A percentile compares a stretch with the other conserved stretches of the same genome.
phyloP scores from a whole-genome alignment of 2,329 filamentous ascomycete species.

The Plenodomus biglobosus region DNA sequence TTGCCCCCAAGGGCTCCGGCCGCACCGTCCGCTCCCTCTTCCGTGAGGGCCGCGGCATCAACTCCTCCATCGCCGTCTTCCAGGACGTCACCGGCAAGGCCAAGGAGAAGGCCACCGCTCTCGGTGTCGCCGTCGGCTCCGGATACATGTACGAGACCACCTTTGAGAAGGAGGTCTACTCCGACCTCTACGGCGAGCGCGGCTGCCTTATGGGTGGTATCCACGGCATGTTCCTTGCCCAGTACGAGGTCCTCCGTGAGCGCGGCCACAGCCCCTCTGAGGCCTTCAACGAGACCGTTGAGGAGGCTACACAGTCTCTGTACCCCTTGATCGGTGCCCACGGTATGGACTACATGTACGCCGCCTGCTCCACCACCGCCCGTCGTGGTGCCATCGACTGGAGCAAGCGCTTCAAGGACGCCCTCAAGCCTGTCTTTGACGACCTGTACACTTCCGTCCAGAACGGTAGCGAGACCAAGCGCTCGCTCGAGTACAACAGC shows the following conservation, averaged over 20 bases:
- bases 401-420: slow-evolving; percentile 95
- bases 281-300: slow-evolving; percentile 99
- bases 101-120: slow-evolving; percentile 94
- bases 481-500: slow-evolving; percentile 95
- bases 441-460: slow-evolving; percentile 91
- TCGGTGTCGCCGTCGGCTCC: slow-evolving; percentile 94
- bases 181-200: slow-evolving; percentile 98
- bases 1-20: slow-evolving; percentile 98
- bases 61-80: slow-evolving; percentile 97
- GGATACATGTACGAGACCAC: slow-evolving; percentile 99
- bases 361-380: slow-evolving; percentile 97
- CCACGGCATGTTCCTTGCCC: slow-evolving; percentile 99
- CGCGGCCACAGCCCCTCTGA: slow-evolving; percentile 95
- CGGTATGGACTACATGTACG: slow-evolving; percentile 99
- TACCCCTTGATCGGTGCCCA: slow-evolving; percentile 97
- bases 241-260: slow-evolving; percentile 99
- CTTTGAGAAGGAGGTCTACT: slow-evolving; percentile 99
- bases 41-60: slow-evolving; percentile 99
- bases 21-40: slow-evolving; percentile 98
- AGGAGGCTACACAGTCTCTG: slow-evolving; percentile 97
- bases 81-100: slow-evolving; percentile 98
- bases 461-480: slow-evolving; percentile 90
- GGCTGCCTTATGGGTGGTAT: slow-evolving; percentile 99
- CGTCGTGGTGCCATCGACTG: slow-evolving; percentile 99
- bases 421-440: slow-evolving; percentile 98